Conservation (phyloP, 2,329 filamentous ascomycete genomes). For the Beauveria varroae region DNA sequence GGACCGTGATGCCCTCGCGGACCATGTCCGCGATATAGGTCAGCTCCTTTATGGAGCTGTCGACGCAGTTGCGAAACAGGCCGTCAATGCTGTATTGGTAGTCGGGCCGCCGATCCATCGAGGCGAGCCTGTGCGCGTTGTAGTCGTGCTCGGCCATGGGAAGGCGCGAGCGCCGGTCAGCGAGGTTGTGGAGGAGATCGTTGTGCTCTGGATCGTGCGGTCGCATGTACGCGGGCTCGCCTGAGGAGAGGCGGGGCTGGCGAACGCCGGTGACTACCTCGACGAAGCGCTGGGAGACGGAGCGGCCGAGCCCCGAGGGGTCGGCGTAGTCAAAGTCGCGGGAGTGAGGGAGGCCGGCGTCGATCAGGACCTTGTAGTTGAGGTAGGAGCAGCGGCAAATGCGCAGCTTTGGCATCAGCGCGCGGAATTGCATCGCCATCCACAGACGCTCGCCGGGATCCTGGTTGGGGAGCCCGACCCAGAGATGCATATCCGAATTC, state of each 20-base stretch:
- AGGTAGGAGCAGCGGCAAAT: constrained; percentile 37
- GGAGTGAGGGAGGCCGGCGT: constrained; percentile 22
- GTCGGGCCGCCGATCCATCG: constrained; percentile 32
- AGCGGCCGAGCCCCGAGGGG: constrained; percentile 32
- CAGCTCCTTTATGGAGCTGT: constrained; percentile 35
- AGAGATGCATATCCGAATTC: constrained; percentile 29
- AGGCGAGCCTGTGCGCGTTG: constrained; percentile 29
- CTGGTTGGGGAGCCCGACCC: constrained; percentile 38
- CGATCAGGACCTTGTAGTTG: constrained; percentile 34
- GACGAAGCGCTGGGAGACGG: constrained; percentile 38
- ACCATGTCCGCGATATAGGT: constrained; percentile 37
- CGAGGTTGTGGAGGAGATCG: constrained; percentile 15
- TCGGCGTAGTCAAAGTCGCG: constrained; percentile 34
- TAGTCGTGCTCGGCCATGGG: constrained; percentile 22
- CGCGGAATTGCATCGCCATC: constrained; percentile 35
- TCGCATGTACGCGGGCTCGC: constrained; percentile 17
- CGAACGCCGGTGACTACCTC: constrained; percentile 34
- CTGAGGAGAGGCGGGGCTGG: constrained; percentile 23
- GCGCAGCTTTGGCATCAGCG: constrained; percentile 26
- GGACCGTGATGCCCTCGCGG: constrained; percentile 35
- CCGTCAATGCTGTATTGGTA: constrained; percentile 38
- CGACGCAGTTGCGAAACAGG: constrained; percentile 36
- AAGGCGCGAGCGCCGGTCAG: constrained; percentile 17
- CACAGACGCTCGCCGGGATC: constrained; percentile 30
- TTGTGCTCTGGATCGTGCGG: neutral